A percentile compares a stretch with the other conserved stretches of the same genome.
Evolutionary conservation across 2,329 filamentous ascomycete genomes (phyloP).

Genomic region (Fusarium lyarnte): DNA sequence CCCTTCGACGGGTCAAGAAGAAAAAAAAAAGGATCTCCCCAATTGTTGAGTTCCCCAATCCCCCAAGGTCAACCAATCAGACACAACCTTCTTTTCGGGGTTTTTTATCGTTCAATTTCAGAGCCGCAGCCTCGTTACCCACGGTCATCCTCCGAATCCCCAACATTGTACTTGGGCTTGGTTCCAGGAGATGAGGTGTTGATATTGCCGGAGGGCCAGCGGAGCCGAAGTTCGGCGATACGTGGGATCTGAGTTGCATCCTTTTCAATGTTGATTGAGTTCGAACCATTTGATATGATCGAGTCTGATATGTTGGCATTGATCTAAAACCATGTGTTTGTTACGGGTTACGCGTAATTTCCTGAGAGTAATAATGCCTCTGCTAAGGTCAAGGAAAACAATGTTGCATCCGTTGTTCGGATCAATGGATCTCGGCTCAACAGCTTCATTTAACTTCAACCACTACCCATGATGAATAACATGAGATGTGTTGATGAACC

Average conservation of each 20-base stretch:
- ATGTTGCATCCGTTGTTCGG: constrained; percentile 21
- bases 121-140: constrained; percentile 37
- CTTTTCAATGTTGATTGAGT: neutral
- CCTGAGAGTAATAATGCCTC: neutral
- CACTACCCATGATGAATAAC: neutral
- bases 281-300: neutral
- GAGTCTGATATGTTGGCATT: neutral
- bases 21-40: constrained; percentile 37
- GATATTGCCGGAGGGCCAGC: neutral
- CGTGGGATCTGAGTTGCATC: neutral
- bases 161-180: constrained; percentile 30
- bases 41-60: constrained; percentile 47
- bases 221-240: constrained; percentile 24
- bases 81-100: neutral
- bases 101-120: constrained; percentile 15
- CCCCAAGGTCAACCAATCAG: constrained; percentile 29
- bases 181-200: neutral
- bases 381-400: neutral
- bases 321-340: neutral
- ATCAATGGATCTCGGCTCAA: constrained; percentile 17
- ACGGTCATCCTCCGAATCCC: constrained; percentile 42
- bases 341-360: neutral
- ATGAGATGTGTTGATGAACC: neutral
- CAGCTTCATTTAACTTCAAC: constrained; percentile 19
- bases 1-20: neutral